Evolutionary conservation across 352 stramenopile species (phyloP), one percentile per base, ranked within the genome.

Genomic region (Thraustochytrium striatum): DNA sequence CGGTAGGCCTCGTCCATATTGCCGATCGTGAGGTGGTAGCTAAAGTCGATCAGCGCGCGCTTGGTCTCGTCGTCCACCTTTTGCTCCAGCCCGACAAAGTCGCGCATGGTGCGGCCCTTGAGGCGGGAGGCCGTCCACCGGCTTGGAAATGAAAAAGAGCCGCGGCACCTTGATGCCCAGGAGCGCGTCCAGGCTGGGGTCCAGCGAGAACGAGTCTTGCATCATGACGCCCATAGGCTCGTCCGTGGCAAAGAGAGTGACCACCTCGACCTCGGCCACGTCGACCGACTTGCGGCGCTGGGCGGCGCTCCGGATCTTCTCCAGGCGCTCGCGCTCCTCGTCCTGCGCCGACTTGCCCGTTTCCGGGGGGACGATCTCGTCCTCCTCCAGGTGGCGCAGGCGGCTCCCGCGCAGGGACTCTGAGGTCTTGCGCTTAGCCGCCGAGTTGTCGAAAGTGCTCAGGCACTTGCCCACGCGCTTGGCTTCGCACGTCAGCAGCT

Each of bases 1-100:
- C 90, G 86, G 73, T 97, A 97, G 0, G 93, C 93, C 81, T 96
- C 91, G 85, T 98, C 94, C 90, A 97, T 96, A 83, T 97, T 96
- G 19, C 93, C 92, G 11, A 96, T 88, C 9, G 92, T 96, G 69
- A 98, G 92, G 81, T 93, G 94, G 84, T 96, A 97, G 73, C 89
- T 96, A 80, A 98, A 98, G 75, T 98, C 91, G 55, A 98, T 89
- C 30, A 98, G 83, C 32, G 93, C 93, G 72, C 89, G 85, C 2
- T 90, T 87, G 2, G 89, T 92, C 2, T 92, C 84, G 1, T 90
- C 88, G 59, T 96, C 92, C 5, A 94, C 87, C 47, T 95, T 28
- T 35, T 84, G 35, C 30, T 86, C 78, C 33, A 89, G 44, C 0
- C 92, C 92, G 11, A 92, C 88, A 84, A 97, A 98, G 81, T 97